These are phyloP conservation scores for Penicillium expansum DNA, from an alignment of 2,329 filamentous ascomycete species.

Conservation along the genomic window DNA sequence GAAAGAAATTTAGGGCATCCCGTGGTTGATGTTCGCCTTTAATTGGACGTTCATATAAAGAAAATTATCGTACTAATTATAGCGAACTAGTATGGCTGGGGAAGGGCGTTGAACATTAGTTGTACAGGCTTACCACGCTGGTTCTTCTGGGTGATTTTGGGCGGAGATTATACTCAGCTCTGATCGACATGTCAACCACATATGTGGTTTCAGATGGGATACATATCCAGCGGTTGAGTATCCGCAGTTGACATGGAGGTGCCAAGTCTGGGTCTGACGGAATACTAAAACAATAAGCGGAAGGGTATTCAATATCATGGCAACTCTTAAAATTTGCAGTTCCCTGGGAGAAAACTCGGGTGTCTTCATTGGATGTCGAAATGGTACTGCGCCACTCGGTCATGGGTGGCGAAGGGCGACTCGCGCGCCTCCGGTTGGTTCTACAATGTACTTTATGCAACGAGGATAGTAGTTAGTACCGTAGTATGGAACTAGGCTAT, in stretches of 20 bases:
- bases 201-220: neutral
- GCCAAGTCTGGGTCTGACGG: neutral
- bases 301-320: neutral
- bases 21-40: neutral
- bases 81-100: neutral
- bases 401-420: slow-evolving; percentile 5
- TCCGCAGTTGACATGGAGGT: neutral
- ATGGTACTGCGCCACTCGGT: slow-evolving; percentile 7
- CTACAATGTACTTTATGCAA: neutral
- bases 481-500: neutral
- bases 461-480: neutral
- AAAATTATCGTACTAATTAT: neutral
- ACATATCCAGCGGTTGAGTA: neutral
- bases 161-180: neutral
- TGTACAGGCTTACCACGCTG: neutral
- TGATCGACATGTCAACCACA: neutral
- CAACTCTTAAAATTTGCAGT: slow-evolving; percentile 7
- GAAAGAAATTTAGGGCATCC: slow-evolving; percentile 1
- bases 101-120: neutral
- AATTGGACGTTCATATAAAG: neutral
- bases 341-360: neutral
- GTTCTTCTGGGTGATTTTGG: neutral
- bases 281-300: neutral
- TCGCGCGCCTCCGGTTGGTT: neutral
- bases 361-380: neutral